Base-by-base conservation (phyloP, 208 protist species). In the Wallacemonas sp. region DNA sequence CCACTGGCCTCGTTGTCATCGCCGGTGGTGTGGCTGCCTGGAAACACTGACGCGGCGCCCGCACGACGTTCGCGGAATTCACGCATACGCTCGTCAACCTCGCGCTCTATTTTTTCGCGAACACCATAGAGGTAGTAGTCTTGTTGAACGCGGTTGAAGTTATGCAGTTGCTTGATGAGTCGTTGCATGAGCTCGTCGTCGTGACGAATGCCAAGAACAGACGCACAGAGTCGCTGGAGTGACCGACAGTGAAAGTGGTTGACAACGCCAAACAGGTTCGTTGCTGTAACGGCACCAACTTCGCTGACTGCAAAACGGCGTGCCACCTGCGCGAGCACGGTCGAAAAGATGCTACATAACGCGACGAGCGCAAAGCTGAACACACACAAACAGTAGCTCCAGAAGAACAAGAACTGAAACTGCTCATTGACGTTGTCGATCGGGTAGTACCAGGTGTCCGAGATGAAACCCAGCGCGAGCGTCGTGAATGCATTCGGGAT, bases 331-430 rank as follows among this genome's bases (percentile, higher is more conserved):
- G 22, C 17, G 22, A 66, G 67, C 13, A 41, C 54, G 22, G 34
- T 9, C 15, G 55, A 36, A 15, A 62, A 32, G 26, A 24, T 37
- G 50, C 50, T 57, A 19, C 50, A 39, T 22, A 68, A 17, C 5
- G 63, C 55, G 27, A 68, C 37, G 36, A 70, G n/a, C 10, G 52
- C n/a, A 0, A 71, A 24, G 6, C 39, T 24, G 2, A 38, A 30
- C 3, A 54, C 46, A 1, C 66, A 17, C 2, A 68, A 34, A 21
- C 67, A 37, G 61, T 66, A 79, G 34, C 38, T 60, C 68, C 54
- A 71, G 61, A 75, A 68, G 42, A 69, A 70, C 10, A 78, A 50
- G 21, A 59, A 58, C 29, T 66, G 48, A 22, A 76, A 62, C 13
- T 59, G 52, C 21, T 26, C 21, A 19, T 50, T 62, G 37, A 67